These are phyloP conservation scores for Chaetomium olivaceum DNA, from an alignment of 2,329 filamentous ascomycete genomes.

Conservation along the genomic window DNA sequence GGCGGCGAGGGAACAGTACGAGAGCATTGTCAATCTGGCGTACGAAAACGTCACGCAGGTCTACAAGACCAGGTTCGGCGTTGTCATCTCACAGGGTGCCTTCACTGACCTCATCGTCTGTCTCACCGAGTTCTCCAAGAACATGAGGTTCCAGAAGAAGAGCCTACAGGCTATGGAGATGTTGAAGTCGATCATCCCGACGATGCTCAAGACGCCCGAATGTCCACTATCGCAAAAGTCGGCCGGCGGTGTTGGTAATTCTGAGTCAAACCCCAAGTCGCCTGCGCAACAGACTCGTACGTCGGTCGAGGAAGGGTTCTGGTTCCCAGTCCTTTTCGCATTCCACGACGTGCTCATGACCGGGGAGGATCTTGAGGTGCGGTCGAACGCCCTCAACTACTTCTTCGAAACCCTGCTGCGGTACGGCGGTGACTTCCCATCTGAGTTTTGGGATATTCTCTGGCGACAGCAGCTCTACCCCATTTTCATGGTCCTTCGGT, in stretches of 20 bases:
- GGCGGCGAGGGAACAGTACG: slow-evolving; percentile 87
- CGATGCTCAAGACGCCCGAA: slow-evolving; percentile 94
- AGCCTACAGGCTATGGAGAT: slow-evolving; percentile 94
- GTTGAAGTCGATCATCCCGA: slow-evolving; percentile 87
- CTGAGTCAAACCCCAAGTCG: slow-evolving; percentile 46
- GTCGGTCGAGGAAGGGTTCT: slow-evolving; percentile 94
- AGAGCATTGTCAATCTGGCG: slow-evolving; percentile 92
- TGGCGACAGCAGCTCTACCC: slow-evolving; percentile 97
- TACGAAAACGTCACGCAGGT: slow-evolving; percentile 96
- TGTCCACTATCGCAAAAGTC: slow-evolving; percentile 78
- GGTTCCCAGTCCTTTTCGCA: slow-evolving; percentile 97
- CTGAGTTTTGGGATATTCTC: slow-evolving; percentile 97
- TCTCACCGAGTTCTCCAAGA: slow-evolving; percentile 97
- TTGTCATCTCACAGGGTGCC: slow-evolving; percentile 93
- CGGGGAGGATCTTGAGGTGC: slow-evolving; percentile 94
- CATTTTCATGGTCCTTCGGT: slow-evolving; percentile 97
- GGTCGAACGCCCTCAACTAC: slow-evolving; percentile 87
- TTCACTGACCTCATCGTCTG: slow-evolving; percentile 97
- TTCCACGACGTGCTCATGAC: slow-evolving; percentile 99
- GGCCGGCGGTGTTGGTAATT: slow-evolving; percentile 34
- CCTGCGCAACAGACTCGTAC: slow-evolving; percentile 69
- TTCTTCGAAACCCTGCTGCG: slow-evolving; percentile 91
- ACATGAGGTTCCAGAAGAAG: slow-evolving; percentile 98
- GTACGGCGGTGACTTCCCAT: slow-evolving; percentile 87
- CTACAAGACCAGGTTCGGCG: slow-evolving; percentile 91